Evolutionary conservation across 208 protist species (phyloP), one percentile per base, ranked within the genome.

Genomic region (Acanthamoeba royreba): DNA sequence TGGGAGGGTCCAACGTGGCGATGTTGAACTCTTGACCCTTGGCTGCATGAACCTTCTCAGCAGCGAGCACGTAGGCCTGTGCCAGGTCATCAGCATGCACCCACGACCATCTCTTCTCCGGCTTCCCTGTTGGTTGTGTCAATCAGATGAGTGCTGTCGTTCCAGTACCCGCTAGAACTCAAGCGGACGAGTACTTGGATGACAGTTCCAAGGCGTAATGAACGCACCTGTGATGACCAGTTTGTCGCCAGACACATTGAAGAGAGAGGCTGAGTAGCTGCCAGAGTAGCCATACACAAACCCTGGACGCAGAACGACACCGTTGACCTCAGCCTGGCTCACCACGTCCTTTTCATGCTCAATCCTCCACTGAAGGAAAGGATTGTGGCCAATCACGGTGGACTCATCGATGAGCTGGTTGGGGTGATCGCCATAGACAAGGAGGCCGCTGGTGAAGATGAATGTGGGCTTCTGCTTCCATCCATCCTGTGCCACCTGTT

Each of bases 21-120:
- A 92, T 38, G 63, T 92, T 92, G 87, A 92, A 92, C 33, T 79
- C 33, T 40, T 92, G n/a, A 42, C 87, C 87, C 42, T 79, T 92
- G 87, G 87, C 87, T 35, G 43, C 63, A 31, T 74, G 45, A 38
- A 72, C 49, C 25, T 79, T 72, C 38, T 43, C 22, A 25, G 40
- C 87, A 15, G 63, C 87, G 25, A 92, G 55, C 45, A 92, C 61
- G 63, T 92, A 92, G 87, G 63, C 87, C 58, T 53, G 61, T 0
- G 58, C 53, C 58, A 92, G 87, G 61, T 92, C 87, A 31, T 74
- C 87, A 25, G 79, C 55, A 15, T 92, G 87, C n/a, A 92, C 63
- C 63, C 61, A 81, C 28, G 58, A 61, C 87, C 87, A 92, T 22
- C 55, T 43, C 53, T 35, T 90, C 45, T 92, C 63, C 4, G 22